Evolutionary conservation across 495 filamentous ascomycete genomes (phyloP), one percentile per base, ranked within the genome.

Genomic region (Penicillium roqueforti): DNA sequence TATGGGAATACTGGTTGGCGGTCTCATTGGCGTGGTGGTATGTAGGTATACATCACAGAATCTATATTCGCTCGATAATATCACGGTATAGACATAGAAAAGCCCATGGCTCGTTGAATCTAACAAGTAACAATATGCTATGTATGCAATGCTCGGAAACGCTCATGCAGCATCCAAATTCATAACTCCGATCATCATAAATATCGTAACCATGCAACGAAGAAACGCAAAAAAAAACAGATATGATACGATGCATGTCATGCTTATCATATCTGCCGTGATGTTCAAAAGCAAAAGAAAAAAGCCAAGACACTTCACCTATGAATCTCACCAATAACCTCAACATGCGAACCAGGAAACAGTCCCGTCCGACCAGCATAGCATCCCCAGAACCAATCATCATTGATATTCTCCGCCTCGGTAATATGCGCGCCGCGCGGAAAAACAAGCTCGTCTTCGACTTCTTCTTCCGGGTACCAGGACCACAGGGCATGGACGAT

Each of bases 361-460:
- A 95, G 54, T 1, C 90, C 90, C 53, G 77, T 81, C 28, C 66
- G 70, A 16, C 88, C 89, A 65, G 87, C 85, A 76, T 95, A 96
- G 31, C 76, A 81, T 0, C 91, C 91, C 73, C 83, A 83, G 51
- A 76, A 88, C 90, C 90, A 96, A 67, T 95, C 89, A 36, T 83
- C 88, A 68, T 93, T 95, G 40, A 92, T 81, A 67, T 88, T 85
- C 69, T 88, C 83, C 31, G 83, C 83, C 75, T 96, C 91, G 3
- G 77, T 75, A 10, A 96, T 80, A 68, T 92, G 88, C 0, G 91
- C 89, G 5, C 86, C 84, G 51, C 82, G 85, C 3, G 91, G 91
- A 60, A 96, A 96, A 59, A 81, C 72, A 47, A 96, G 65, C 74
- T 96, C 91, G 67, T 95, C 87, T 29, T 72, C 68, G 11, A 74